These are phyloP conservation scores for Phytophthora hibernalis DNA, from an alignment of 352 stramenopile genomes.

Conservation along the genomic window DNA sequence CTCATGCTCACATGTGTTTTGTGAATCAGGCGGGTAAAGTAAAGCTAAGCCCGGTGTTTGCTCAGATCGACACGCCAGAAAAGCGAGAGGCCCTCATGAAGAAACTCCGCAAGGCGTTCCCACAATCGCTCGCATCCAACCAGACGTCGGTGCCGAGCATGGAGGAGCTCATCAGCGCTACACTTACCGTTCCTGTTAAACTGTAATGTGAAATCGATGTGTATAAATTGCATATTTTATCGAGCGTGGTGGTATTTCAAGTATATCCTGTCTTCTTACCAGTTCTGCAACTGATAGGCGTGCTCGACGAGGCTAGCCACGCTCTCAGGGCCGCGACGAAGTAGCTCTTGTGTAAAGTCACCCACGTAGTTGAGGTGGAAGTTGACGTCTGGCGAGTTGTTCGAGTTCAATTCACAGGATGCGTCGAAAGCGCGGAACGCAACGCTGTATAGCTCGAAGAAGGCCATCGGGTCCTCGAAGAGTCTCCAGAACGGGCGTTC, in stretches of 20 bases:
- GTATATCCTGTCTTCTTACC: constrained; percentile 39
- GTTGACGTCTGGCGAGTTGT: constrained; percentile 58
- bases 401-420: constrained; percentile 62
- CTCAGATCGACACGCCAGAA: constrained; percentile 47
- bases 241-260: background rate
- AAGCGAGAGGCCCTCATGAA: constrained; percentile 53
- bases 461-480: constrained; percentile 86
- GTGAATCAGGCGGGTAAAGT: constrained; percentile 47
- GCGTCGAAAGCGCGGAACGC: constrained; percentile 76
- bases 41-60: constrained; percentile 40
- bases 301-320: constrained; percentile 67
- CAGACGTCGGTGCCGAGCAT: constrained; percentile 11
- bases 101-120: constrained; percentile 37
- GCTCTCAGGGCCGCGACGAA: constrained; percentile 69
- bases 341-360: constrained; percentile 76
- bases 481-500: constrained; percentile 86
- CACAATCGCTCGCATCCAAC: constrained; percentile 1
- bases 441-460: constrained; percentile 85
- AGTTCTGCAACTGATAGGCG: constrained; percentile 82
- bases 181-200: constrained; percentile 27
- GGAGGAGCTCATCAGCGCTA: constrained; percentile 38
- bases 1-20: background rate
- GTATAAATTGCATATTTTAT: constrained; percentile 46
- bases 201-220: constrained; percentile 26
- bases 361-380: constrained; percentile 76